Evolutionary conservation across 2,329 filamentous ascomycete genomes (phyloP).

Genomic region (Alternaria consortialis): DNA sequence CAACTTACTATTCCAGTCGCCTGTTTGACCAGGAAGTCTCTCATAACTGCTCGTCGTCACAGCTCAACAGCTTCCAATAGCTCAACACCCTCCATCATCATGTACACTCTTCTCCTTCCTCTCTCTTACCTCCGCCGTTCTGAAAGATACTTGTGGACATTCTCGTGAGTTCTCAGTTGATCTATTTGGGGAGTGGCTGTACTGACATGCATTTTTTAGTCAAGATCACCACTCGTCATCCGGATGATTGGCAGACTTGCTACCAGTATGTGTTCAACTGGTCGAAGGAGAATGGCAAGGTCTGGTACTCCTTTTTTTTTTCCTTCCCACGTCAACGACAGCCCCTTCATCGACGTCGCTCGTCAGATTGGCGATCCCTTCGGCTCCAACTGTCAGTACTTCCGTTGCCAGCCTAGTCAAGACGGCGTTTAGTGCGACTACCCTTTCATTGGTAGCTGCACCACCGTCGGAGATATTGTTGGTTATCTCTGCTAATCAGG

Average conservation of each 20-base stretch:
- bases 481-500: neutral
- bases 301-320: neutral
- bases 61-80: too few relatives aligned
- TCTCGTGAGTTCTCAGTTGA: neutral
- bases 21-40: too few relatives aligned
- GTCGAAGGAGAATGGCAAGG: neutral
- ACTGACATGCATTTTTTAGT: neutral
- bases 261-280: neutral
- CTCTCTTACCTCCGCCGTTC: neutral
- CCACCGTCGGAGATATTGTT: neutral
- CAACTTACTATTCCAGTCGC: too few relatives aligned
- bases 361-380: neutral
- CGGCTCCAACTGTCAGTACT: neutral
- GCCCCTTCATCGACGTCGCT: neutral
- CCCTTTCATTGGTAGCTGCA: neutral
- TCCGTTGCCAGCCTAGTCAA: neutral
- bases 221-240: neutral
- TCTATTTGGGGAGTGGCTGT: too few relatives aligned
- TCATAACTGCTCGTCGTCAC: too few relatives aligned
- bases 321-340: neutral
- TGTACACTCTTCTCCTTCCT: too few relatives aligned
- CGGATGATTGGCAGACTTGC: neutral
- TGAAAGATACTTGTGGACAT: neutral
- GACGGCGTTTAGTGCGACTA: neutral
- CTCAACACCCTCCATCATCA: too few relatives aligned